Evolutionary conservation across 306 rosid species (phyloP), one percentile per base, ranked within the genome.

Genomic region (Chamaecrista fasciculata): DNA sequence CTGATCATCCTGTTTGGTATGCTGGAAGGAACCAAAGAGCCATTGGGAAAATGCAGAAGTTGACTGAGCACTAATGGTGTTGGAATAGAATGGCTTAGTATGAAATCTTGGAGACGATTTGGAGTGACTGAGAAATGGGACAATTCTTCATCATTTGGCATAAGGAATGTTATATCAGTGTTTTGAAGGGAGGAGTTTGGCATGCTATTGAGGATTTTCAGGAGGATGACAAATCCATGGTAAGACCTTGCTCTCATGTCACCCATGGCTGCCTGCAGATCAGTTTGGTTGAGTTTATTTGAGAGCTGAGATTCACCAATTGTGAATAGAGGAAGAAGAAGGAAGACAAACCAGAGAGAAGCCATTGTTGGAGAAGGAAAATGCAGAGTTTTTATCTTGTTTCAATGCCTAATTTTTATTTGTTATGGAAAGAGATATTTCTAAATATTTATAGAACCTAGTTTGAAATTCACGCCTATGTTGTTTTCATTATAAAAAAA

Each of bases 221-320:
- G 85, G 47, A 80, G 92, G 76, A 86, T 81, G 18, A 86, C 87
- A 67, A 90, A 83, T 61, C 86, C 87, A 34, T 81, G 76, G 83
- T 76, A 90, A 62, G 86, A 83, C 33, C 63, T 28, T 25, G 20
- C 65, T 81, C 84, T 69, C 87, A 87, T 83, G 76, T 85, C 85
- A 1, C 70, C 11, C 85, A 80, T 83, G 76, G 89, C 89, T 43
- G 47, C 74, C 55, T 69, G 74, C 71, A 85, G 76, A 61, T 87
- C 82, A 8, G 87, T 74, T 77, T 82, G 81, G 81, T 80, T 67
- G 66, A 79, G 26, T 5, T 77, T 53, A 16, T 47, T 9, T 6
- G 55, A 66, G 33, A 82, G 47, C 57, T 79, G 77, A 74, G 80
- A 73, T 36, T 82, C 75, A 49, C 77, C 74, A 4, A 77, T 55